These are phyloP conservation scores for Yamadazyma membranifaciens DNA, from an alignment of 1,139 yeast species.

Conservation along the genomic window DNA sequence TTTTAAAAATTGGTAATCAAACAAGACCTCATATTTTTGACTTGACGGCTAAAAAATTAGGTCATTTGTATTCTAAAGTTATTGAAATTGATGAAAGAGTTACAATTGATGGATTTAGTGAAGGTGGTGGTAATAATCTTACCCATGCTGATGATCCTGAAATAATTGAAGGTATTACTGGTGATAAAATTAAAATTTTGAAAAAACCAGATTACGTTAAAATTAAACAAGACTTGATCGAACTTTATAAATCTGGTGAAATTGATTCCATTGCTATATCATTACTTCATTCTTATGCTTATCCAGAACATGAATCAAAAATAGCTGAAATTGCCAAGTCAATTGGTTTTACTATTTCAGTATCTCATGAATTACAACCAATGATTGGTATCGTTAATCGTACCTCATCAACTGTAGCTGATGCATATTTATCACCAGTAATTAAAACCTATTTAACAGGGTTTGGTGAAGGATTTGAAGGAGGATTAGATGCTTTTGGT, in stretches of 20 bases:
- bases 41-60: constrained; percentile 35
- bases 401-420: constrained; percentile 46
- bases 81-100: constrained; percentile 44
- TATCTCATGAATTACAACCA: constrained; percentile 42
- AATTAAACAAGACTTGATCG: constrained; percentile 23
- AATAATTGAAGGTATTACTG: constrained; percentile 31
- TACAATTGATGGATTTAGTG: constrained; percentile 37
- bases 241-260: constrained; percentile 24
- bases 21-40: constrained; percentile 40
- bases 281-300: constrained; percentile 40
- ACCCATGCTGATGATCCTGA: constrained; percentile 21
- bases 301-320: constrained; percentile 36
- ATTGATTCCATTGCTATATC: constrained; percentile 38
- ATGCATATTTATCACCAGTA: constrained; percentile 43
- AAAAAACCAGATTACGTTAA: constrained; percentile 30
- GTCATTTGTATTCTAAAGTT: constrained; percentile 34
- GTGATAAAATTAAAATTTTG: constrained; percentile 33
- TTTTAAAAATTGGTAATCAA: constrained; percentile 41
- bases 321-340: constrained; percentile 36
- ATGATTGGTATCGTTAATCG: constrained; percentile 46
- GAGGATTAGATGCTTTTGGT: constrained; percentile 43
- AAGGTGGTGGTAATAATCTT: constrained; percentile 40
- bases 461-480: constrained; percentile 44
- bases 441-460: constrained; percentile 32
- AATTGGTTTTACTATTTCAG: constrained; percentile 40